Percentiles rank a stretch among this genome's conserved stretches.
phyloP scores from a whole-genome alignment of 2,329 filamentous ascomycete species.

The Apiospora malaysiana region DNA sequence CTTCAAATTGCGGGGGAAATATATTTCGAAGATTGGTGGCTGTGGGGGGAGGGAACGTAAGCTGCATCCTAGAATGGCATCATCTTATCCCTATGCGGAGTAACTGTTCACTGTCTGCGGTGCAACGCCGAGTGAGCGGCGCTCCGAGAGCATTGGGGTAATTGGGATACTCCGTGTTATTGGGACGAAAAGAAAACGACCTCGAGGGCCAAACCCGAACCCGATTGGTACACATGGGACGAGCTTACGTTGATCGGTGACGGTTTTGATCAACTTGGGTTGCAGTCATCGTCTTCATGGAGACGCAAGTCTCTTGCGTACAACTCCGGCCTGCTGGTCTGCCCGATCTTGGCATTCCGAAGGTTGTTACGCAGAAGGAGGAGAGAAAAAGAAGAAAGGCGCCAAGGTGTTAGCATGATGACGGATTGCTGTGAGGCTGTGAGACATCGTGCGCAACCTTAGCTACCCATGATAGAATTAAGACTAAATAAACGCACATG shows the following conservation, averaged over 20 bases:
- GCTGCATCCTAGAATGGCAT: neutral
- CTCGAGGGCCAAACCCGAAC: neutral
- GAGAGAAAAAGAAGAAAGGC: neutral
- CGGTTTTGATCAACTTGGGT: too few relatives aligned
- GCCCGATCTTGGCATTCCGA: neutral
- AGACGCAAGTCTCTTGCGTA: neutral
- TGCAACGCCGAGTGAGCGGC: neutral
- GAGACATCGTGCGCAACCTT: neutral
- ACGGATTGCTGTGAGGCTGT: neutral
- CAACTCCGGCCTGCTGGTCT: neutral
- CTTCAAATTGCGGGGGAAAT: neutral
- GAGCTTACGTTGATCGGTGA: neutral
- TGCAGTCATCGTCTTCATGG: neutral
- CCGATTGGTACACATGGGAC: neutral
- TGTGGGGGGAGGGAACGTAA: neutral
- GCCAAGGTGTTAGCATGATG: neutral
- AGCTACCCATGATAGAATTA: too few relatives aligned
- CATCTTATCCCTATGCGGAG: neutral
- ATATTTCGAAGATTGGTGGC: too few relatives aligned
- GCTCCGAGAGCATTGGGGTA: neutral
- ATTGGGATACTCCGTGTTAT: neutral
- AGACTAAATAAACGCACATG: slow-evolving; percentile 3
- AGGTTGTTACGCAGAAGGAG: neutral
- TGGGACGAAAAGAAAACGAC: neutral
- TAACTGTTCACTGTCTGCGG: neutral